These are phyloP conservation scores for Alternaria sp. DNA, from an alignment of 2,329 filamentous ascomycete species.

Conservation along the genomic window DNA sequence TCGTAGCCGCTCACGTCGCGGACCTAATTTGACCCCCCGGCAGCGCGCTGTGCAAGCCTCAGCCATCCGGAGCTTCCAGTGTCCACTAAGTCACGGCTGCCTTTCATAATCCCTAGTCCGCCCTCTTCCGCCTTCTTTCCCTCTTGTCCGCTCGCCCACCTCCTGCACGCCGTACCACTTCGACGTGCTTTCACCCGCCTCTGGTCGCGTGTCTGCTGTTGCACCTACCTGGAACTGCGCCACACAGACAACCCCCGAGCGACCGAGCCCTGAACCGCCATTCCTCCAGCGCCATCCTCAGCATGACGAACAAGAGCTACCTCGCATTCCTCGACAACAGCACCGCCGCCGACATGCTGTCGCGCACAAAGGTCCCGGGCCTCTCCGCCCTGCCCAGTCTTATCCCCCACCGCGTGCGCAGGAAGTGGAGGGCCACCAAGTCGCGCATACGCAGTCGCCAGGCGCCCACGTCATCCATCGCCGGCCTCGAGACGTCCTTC, in stretches of 20 bases:
- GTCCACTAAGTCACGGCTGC: conserved; percentile 17
- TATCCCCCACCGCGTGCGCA: conserved; percentile 69
- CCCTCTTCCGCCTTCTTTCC: conserved; percentile 20
- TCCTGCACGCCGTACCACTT: neutral
- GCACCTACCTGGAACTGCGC: conserved; percentile 8
- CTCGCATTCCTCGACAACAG: conserved; percentile 43
- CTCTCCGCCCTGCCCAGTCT: conserved; percentile 58
- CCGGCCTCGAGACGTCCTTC: conserved; percentile 80
- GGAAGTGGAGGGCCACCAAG: conserved; percentile 65
- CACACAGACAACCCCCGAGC: conserved; percentile 16
- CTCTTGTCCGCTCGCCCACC: conserved; percentile 14
- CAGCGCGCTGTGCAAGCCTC: conserved; percentile 31
- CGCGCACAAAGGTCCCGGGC: conserved; percentile 53
- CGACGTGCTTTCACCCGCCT: conserved; percentile 16
- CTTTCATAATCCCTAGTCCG: conserved; percentile 42
- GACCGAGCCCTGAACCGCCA: neutral
- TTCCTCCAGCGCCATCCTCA: neutral
- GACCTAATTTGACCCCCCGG: conserved; percentile 32
- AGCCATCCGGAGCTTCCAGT: conserved; percentile 37
- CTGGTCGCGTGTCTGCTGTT: conserved; percentile 33
- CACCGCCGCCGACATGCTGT: conserved; percentile 47
- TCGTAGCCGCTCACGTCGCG: conserved; percentile 22
- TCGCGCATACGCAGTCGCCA: conserved; percentile 71
- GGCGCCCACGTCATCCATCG: conserved; percentile 74
- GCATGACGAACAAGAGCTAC: conserved; percentile 45